phyloP scores from a whole-genome alignment of 495 filamentous ascomycete genomes.

The Xylaria telfairii region DNA sequence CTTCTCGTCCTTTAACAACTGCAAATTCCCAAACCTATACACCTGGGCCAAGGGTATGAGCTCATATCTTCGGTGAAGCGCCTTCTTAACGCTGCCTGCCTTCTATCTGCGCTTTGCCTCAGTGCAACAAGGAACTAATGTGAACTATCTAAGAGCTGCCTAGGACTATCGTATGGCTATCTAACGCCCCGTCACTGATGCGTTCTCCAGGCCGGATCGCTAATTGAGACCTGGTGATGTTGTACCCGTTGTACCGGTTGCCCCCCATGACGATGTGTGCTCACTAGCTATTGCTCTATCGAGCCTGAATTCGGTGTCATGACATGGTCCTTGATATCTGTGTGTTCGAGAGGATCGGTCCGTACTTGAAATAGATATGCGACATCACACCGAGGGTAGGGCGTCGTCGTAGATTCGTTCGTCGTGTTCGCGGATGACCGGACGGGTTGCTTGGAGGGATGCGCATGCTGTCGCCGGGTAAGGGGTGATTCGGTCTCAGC shows the following conservation, averaged over 20 bases:
- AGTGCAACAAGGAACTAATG: background rate
- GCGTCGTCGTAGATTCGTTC: background rate
- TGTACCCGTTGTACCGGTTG: background rate
- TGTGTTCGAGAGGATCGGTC: background rate
- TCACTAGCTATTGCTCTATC: background rate
- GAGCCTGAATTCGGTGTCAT: background rate
- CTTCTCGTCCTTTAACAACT: background rate
- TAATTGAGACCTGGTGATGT: background rate
- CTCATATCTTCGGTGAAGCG: conserved; percentile 7
- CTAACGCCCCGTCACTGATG: background rate
- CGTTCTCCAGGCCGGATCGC: background rate
- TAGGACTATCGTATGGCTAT: background rate
- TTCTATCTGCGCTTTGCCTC: background rate
- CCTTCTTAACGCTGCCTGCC: background rate
- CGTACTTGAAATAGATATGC: background rate
- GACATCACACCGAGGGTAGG: background rate
- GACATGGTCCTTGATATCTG: background rate
- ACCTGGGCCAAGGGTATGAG: no score
- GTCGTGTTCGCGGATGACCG: background rate
- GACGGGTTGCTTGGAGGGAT: background rate
- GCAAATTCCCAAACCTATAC: no score
- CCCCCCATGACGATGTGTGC: background rate
- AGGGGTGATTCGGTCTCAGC: background rate
- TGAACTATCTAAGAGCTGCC: background rate
- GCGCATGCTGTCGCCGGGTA: background rate